phyloP scores from a whole-genome alignment of 1,139 yeast genomes.

The Sugiyamaella grinbergsii region DNA sequence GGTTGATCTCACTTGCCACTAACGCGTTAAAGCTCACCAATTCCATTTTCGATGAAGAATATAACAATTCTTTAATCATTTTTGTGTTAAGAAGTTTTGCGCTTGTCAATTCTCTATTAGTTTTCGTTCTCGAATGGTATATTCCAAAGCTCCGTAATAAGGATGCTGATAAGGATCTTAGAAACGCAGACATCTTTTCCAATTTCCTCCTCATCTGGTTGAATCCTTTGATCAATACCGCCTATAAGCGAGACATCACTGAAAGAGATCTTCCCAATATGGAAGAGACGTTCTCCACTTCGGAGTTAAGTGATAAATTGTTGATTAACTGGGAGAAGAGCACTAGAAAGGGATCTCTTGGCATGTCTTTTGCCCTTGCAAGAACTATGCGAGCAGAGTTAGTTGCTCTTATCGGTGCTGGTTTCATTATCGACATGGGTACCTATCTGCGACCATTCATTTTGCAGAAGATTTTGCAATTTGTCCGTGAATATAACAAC shows the following conservation, averaged over 20 bases:
- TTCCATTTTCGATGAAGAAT: slow-evolving; percentile 18
- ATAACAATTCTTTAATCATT: not conserved
- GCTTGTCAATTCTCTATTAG: slow-evolving; percentile 1
- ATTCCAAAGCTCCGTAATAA: slow-evolving; percentile 15
- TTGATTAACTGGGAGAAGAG: slow-evolving; percentile 51
- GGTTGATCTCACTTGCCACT: slow-evolving; percentile 59
- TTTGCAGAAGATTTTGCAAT: slow-evolving; percentile 67
- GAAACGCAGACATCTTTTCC: slow-evolving; percentile 76
- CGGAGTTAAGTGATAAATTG: slow-evolving; percentile 54
- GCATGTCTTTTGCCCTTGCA: slow-evolving; percentile 56
- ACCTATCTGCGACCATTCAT: slow-evolving; percentile 71
- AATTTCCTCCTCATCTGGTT: slow-evolving; percentile 82
- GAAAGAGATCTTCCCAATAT: slow-evolving; percentile 78
- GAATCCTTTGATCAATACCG: slow-evolving; percentile 78
- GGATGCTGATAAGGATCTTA: slow-evolving; percentile 40
- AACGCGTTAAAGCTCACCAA: slow-evolving; percentile 51
- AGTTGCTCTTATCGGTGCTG: slow-evolving; percentile 12
- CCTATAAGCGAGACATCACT: slow-evolving; percentile 67
- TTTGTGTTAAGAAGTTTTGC: slow-evolving; percentile 9
- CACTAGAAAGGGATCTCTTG: slow-evolving; percentile 37
- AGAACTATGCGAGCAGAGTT: slow-evolving; percentile 59
- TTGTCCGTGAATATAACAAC: slow-evolving; percentile 68
- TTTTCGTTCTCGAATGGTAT: slow-evolving; percentile 13
- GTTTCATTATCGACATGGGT: slow-evolving; percentile 14
- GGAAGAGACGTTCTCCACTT: slow-evolving; percentile 57